Conservation (phyloP, 2,329 filamentous ascomycete genomes). For the Ophiocordyceps camponoti-floridani region DNA sequence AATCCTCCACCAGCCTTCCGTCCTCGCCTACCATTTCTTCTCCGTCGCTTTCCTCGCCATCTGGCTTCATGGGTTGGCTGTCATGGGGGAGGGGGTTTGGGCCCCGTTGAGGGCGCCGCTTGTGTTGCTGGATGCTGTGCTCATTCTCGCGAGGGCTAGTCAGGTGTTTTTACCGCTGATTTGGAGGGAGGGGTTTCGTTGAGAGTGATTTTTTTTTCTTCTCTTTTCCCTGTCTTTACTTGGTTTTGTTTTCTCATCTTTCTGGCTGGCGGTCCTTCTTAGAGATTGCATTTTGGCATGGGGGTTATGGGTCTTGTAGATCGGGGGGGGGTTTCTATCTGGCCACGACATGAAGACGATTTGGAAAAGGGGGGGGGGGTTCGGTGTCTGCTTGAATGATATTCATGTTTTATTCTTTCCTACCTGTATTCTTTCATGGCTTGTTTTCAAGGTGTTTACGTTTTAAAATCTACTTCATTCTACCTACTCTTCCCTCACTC, state of each 20-base stretch:
- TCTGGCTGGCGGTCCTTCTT: too few species aligned
- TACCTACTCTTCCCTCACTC: too few species aligned
- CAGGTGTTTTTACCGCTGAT: constrained; percentile 72
- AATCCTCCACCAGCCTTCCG: constrained; percentile 56
- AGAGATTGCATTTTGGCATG: too few species aligned
- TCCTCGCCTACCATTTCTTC: constrained; percentile 89
- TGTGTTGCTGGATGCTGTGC: constrained; percentile 43
- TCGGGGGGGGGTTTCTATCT: too few species aligned
- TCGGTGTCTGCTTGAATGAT: too few species aligned
- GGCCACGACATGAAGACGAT: too few species aligned
- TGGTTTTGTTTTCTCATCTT: neutral
- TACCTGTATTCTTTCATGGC: too few species aligned
- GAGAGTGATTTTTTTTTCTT: constrained; percentile 1
- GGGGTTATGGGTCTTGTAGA: too few species aligned
- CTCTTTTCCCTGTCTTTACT: neutral
- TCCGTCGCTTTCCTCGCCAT: constrained; percentile 77
- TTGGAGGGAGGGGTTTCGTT: constrained; percentile 38
- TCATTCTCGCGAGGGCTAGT: constrained; percentile 66
- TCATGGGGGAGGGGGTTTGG: constrained; percentile 14
- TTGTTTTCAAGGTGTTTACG: too few species aligned
- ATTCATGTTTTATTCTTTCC: too few species aligned
- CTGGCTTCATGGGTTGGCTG: constrained; percentile 36
- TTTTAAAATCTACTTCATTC: too few species aligned
- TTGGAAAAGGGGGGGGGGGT: too few species aligned
- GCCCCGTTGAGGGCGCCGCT: constrained; percentile 34